These are phyloP conservation scores for Dichotomopilus funicola DNA, from an alignment of 2,329 filamentous ascomycete genomes.

Conservation along the genomic window DNA sequence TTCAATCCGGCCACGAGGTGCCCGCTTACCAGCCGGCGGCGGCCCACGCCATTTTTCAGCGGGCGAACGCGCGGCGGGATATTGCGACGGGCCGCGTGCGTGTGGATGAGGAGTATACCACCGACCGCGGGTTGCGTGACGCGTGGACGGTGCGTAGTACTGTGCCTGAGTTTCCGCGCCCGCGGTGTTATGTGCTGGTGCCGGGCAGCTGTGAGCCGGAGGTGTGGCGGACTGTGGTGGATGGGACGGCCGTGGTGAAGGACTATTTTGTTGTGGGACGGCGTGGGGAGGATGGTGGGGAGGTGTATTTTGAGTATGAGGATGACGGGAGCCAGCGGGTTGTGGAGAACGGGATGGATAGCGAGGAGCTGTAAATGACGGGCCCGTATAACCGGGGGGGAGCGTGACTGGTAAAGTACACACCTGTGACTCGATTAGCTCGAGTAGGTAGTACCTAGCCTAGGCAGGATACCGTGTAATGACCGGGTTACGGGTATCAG, in stretches of 20 bases:
- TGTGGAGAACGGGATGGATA: not conserved
- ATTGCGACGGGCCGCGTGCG: not conserved
- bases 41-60: not conserved
- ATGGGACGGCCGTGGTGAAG: conserved; percentile 1
- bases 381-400: not conserved
- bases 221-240: conserved; percentile 3
- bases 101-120: not conserved
- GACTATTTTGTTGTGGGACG: conserved; percentile 28
- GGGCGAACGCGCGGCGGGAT: conserved; percentile 1
- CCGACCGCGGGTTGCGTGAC: not conserved
- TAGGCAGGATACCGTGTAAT: no score
- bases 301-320: no score
- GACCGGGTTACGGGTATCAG: no score
- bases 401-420: no score
- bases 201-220: not conserved
- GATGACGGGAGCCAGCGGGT: no score
- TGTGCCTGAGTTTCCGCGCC: not conserved
- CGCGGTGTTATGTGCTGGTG: conserved; percentile 2
- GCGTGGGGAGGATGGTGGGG: not conserved
- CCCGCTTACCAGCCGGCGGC: not conserved
- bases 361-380: conserved; percentile 1
- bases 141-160: not conserved
- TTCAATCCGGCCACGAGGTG: conserved; percentile 4
- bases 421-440: no score
- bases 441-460: no score